These are phyloP conservation scores for Candida suzukii DNA, from an alignment of 805 yeast genomes.

Conservation along the genomic window DNA sequence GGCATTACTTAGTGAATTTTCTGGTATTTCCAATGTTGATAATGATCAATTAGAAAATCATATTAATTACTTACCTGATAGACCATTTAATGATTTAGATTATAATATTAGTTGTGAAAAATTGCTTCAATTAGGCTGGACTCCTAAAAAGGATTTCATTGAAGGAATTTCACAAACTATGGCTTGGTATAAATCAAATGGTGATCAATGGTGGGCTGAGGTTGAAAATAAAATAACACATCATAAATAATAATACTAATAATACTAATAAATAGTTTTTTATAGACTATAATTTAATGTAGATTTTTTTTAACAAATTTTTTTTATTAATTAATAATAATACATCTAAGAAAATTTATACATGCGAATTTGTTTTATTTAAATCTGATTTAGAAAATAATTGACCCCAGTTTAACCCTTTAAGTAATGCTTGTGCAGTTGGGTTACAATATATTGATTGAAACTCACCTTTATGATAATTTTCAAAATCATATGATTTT, in stretches of 20 bases:
- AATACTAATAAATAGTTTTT: too few species aligned
- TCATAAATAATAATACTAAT: background rate
- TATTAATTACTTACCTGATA: conserved; percentile 22
- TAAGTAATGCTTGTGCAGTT: conserved; percentile 26
- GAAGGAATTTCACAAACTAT: background rate
- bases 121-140: conserved; percentile 2
- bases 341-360: too few species aligned
- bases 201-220: background rate
- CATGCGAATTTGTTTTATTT: background rate
- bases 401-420: conserved; percentile 27
- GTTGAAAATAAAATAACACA: background rate
- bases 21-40: background rate
- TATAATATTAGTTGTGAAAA: conserved; percentile 3
- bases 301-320: too few species aligned
- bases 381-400: background rate
- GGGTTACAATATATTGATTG: conserved; percentile 31
- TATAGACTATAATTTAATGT: too few species aligned
- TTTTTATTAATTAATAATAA: too few species aligned
- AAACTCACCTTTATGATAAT: conserved; percentile 33
- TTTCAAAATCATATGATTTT: conserved; percentile 25
- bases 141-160: background rate
- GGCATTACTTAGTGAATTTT: background rate
- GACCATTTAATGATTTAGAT: conserved; percentile 5
- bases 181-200: conserved; percentile 1
- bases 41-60: conserved; percentile 4